These are phyloP conservation scores for Vicia sativa DNA, from an alignment of 306 rosid genomes.

Conservation along the genomic window DNA sequence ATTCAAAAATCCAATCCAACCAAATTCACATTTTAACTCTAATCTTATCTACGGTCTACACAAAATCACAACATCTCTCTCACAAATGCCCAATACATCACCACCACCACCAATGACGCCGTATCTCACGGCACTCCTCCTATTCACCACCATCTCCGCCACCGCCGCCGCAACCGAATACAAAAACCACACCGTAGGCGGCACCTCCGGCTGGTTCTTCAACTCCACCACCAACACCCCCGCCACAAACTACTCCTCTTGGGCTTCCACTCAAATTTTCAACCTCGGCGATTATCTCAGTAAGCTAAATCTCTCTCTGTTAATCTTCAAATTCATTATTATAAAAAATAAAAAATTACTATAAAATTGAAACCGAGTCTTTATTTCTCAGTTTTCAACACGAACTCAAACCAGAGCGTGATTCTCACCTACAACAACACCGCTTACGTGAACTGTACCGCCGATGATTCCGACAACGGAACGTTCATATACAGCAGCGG, in stretches of 20 bases:
- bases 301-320: slow-evolving; percentile 40
- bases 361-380: background rate
- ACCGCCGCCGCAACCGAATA: slow-evolving; percentile 47
- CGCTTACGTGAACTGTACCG: slow-evolving; percentile 54
- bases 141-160: slow-evolving; percentile 32
- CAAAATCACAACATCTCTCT: background rate
- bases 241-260: slow-evolving; percentile 68
- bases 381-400: slow-evolving; percentile 62
- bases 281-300: slow-evolving; percentile 86
- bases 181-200: slow-evolving; percentile 83
- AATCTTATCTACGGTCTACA: background rate
- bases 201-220: slow-evolving; percentile 75
- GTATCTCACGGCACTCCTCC: slow-evolving; percentile 14
- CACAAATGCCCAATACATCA: slow-evolving; percentile 5
- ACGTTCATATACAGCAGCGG: slow-evolving; percentile 60
- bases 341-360: background rate
- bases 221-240: slow-evolving; percentile 65
- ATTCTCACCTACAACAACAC: slow-evolving; percentile 74
- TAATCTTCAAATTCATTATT: background rate
- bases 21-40: background rate
- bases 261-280: slow-evolving; percentile 78
- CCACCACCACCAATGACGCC: slow-evolving; percentile 45
- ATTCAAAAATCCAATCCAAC: background rate
- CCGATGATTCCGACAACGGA: slow-evolving; percentile 59
- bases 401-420: slow-evolving; percentile 75